Conservation (phyloP, 345 rosid species). For the Streptanthus diversifolius region DNA sequence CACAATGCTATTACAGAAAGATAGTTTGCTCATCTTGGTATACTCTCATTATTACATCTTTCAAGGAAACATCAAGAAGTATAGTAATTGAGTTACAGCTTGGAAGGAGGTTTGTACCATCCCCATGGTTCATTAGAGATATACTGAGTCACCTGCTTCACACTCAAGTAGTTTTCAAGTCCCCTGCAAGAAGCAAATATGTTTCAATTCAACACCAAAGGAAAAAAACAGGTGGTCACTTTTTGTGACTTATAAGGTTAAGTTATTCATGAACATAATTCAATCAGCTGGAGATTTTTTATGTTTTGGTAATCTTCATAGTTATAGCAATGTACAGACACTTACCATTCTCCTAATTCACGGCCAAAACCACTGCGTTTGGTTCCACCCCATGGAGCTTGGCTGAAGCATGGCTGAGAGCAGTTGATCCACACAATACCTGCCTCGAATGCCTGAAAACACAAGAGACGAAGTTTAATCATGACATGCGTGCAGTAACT, state of each 20-base stretch:
- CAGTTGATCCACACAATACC: constrained; percentile 96
- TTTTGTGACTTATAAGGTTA: background rate
- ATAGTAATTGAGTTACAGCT: constrained; percentile 41
- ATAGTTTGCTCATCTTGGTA: background rate
- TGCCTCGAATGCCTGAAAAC: constrained; percentile 63
- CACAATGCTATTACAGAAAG: background rate
- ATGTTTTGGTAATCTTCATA: background rate
- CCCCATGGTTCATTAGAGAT: constrained; percentile 85
- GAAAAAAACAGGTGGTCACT: background rate
- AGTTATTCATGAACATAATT: background rate
- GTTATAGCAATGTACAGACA: background rate
- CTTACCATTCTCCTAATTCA: constrained; percentile 93
- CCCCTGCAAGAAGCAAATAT: constrained; percentile 56
- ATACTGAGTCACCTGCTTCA: constrained; percentile 89
- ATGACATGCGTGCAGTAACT: background rate
- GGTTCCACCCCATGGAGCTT: constrained; percentile 99
- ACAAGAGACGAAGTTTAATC: constrained; percentile 1
- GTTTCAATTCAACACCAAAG: constrained; percentile 5
- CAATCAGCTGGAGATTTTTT: background rate
- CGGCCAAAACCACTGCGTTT: constrained; percentile 99
- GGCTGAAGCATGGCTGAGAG: constrained; percentile 95
- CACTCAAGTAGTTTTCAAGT: constrained; percentile 78
- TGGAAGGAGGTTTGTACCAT: constrained; percentile 82
- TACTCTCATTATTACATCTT: background rate
- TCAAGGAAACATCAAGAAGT: background rate